A percentile compares a stretch with the other conserved stretches of the same genome.
phyloP scores from a whole-genome alignment of 192 early-diverging fungal genomes.

The Chytriomyces sp. region DNA sequence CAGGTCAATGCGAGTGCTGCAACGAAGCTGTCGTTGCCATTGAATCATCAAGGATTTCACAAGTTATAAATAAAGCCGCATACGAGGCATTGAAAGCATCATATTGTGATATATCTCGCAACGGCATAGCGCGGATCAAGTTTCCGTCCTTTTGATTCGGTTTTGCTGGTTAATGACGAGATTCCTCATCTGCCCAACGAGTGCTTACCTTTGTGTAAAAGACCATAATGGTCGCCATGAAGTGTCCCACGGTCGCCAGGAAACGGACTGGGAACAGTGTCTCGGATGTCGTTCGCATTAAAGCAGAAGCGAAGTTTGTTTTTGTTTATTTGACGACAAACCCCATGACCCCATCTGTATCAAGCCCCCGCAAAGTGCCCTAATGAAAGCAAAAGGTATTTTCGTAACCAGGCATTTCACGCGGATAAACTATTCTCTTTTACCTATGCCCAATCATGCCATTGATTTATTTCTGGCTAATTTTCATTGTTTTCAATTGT shows the following conservation, averaged over 20 bases:
- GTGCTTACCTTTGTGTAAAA: conserved; percentile 39
- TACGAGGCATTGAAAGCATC: conserved; percentile 36
- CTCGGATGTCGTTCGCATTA: conserved; percentile 32
- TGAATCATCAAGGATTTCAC: not conserved
- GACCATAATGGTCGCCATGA: conserved; percentile 46
- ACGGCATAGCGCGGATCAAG: conserved; percentile 36
- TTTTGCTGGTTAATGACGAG: not conserved
- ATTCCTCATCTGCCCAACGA: not conserved
- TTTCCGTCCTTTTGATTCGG: conserved; percentile 40
- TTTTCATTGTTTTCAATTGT: too few species aligned
- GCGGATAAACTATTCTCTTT: too few species aligned
- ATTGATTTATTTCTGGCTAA: too few species aligned
- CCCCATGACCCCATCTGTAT: too few species aligned
- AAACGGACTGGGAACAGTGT: conserved; percentile 45
- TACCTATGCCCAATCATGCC: too few species aligned
- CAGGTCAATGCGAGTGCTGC: conserved; percentile 45
- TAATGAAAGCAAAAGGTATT: too few species aligned
- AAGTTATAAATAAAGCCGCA: not conserved
- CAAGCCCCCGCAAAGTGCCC: too few species aligned
- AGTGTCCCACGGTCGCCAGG: conserved; percentile 36
- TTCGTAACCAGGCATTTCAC: too few species aligned
- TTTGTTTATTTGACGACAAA: too few species aligned
- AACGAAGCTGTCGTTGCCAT: conserved; percentile 27
- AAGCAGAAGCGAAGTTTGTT: too few species aligned
- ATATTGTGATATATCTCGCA: conserved; percentile 35